phyloP scores from a whole-genome alignment of 306 rosid species.

The Ammopiptanthus mongolicus region DNA sequence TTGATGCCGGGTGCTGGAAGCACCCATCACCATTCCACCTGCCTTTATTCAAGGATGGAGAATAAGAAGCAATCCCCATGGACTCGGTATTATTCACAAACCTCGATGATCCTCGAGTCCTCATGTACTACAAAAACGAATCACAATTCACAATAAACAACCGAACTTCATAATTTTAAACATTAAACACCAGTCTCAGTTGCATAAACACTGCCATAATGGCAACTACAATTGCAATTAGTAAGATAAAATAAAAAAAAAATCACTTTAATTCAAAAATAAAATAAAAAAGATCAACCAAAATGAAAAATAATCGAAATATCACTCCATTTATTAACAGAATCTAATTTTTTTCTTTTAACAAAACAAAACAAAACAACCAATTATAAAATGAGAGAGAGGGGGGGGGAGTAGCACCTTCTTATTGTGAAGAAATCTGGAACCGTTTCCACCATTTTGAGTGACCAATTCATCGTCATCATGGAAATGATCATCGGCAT shows the following conservation, averaged over 20 bases:
- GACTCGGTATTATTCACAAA: slow-evolving; percentile 30
- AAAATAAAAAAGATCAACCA: background rate
- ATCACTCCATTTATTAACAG: background rate
- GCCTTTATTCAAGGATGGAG: slow-evolving; percentile 27
- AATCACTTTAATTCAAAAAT: background rate
- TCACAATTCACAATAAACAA: slow-evolving; percentile 13
- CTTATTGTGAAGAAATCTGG: slow-evolving; percentile 27
- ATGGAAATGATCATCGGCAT: background rate
- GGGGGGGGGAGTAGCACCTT: slow-evolving; percentile 9
- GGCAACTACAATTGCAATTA: background rate
- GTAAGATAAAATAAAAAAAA: background rate
- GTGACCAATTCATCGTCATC: slow-evolving; percentile 9
- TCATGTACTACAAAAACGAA: slow-evolving; percentile 38
- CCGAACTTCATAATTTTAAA: background rate
- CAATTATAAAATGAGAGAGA: background rate
- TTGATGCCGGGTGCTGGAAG: slow-evolving; percentile 22
- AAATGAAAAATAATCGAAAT: background rate
- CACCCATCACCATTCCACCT: slow-evolving; percentile 17
- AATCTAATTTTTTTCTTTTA: too few relatives aligned
- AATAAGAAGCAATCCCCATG: slow-evolving; percentile 23
- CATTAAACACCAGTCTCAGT: background rate
- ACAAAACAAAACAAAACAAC: background rate
- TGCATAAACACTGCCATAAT: slow-evolving; percentile 5
- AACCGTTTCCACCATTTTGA: slow-evolving; percentile 16
- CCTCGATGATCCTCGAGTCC: slow-evolving; percentile 32